Percentiles rank a stretch among this genome's conserved stretches.
Evolutionary conservation across 495 filamentous ascomycete genomes (phyloP).

Genomic region (Collariella sp.): DNA sequence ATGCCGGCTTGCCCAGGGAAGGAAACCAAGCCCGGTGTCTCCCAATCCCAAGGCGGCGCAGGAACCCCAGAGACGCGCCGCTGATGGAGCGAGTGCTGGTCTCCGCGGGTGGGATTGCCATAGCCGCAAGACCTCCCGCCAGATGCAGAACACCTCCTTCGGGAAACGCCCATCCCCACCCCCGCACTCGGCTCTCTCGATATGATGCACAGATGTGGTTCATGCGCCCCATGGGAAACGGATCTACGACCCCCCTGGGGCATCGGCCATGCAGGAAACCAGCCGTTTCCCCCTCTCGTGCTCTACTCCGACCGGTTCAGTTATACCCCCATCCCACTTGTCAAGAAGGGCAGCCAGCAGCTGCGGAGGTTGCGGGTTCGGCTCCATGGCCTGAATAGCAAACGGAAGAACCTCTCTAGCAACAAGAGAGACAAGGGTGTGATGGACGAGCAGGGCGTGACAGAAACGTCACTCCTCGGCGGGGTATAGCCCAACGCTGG

Average conservation of each 20-base stretch:
- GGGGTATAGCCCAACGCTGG: conserved; percentile 20
- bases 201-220: conserved; percentile 21
- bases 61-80: neutral
- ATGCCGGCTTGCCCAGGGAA: neutral
- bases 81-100: neutral
- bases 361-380: conserved; percentile 1
- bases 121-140: conserved; percentile 4
- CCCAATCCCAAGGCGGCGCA: neutral
- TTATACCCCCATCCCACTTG: neutral
- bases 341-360: neutral
- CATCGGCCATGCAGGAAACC: neutral
- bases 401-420: neutral
- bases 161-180: neutral
- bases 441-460: conserved; percentile 10
- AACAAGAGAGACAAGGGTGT: conserved; percentile 10
- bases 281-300: neutral
- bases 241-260: neutral
- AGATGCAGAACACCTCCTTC: conserved; percentile 4
- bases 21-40: neutral
- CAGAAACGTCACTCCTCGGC: conserved; percentile 13
- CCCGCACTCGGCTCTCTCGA: neutral
- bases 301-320: neutral
- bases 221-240: conserved; percentile 16
- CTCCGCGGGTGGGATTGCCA: conserved; percentile 12
- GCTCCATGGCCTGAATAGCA: conserved; percentile 6